These are phyloP conservation scores for Candolleomyces eurysporus DNA, from an alignment of 768 basidiomycete species.

Conservation along the genomic window DNA sequence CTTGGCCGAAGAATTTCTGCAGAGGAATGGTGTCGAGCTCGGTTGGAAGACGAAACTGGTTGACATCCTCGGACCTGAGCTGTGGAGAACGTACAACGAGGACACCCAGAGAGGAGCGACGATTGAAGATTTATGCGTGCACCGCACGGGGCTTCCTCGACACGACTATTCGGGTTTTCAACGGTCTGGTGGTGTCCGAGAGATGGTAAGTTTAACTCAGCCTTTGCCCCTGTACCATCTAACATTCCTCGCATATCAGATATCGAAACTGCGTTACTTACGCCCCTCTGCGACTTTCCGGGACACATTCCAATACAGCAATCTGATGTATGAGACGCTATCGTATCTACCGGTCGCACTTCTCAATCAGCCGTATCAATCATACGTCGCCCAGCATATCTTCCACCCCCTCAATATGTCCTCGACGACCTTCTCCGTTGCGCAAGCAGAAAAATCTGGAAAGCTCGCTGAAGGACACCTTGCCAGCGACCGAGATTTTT, in stretches of 20 bases:
- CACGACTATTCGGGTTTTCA: conserved; percentile 37
- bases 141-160: conserved; percentile 44
- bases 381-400: conserved; percentile 36
- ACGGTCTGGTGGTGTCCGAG: conserved; percentile 28
- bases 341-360: conserved; percentile 37
- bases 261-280: conserved; percentile 34
- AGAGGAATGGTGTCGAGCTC: conserved; percentile 20
- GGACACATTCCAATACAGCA: conserved; percentile 45
- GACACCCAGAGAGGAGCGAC: conserved; percentile 31
- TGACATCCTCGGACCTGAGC: conserved; percentile 32
- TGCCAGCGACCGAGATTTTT: conserved; percentile 31
- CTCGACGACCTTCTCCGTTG: conserved; percentile 37
- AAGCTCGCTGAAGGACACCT: conserved; percentile 33
- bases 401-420: conserved; percentile 39
- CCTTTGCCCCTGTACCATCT: not conserved
- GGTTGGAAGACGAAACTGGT: conserved; percentile 36
- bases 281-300: conserved; percentile 39
- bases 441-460: conserved; percentile 28
- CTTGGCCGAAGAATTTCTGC: conserved; percentile 20
- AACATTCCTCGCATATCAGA: conserved; percentile 19
- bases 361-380: conserved; percentile 39
- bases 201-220: conserved; percentile 28
- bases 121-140: conserved; percentile 41
- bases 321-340: conserved; percentile 42
- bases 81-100: conserved; percentile 37